Evolutionary conservation across 2,329 filamentous ascomycete genomes (phyloP), one percentile per base, ranked within the genome.

Genomic region (Trichoderma brevicompactum): DNA sequence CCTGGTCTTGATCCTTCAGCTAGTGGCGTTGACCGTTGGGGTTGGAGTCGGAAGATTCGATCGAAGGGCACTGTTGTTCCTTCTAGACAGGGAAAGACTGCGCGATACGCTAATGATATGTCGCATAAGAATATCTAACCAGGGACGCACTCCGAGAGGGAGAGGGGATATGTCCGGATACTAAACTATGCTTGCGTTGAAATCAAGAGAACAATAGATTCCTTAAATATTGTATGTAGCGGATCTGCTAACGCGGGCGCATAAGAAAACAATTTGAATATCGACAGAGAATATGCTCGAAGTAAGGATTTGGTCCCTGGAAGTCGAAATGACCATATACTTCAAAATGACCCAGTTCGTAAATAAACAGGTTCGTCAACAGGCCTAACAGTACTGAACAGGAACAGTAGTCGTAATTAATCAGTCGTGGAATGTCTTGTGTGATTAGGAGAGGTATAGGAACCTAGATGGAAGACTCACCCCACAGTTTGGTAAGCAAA

Each of bases 371-470:
- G 56, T 49, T n/a, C 19, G 15, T 28, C 34, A 49, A 41, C 28
- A 38, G 15, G 46, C 46, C 36, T 19, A 41, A 7, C 46, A 28
- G 38, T 23, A 19, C 28, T 58, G 41, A 23, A 43, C 36, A 59
- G 48, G 15, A 17, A 48, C 34, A 40, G 15, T 13, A 40, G 46
- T 61, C 46, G 58, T 64, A 46, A 55, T 56, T 46, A 64, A 56
- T 46, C 32, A 53, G 32, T 19, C 59, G 46, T 63, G 44, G 46
- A 36, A 46, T 38, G 43, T 44, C 43, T 64, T 62, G 40, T 64
- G 49, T 64, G 49, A 19, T 64, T 64, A 61, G 36, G 46, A 61
- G 58, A 61, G 46, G 55, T 59, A 59, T 64, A 32, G 46, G 49
- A 56, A 46, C 49, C 49, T 64, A 64, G 38, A 34, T 12, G 19